Evolutionary conservation across 768 basidiomycete genomes (phyloP).

Genomic region (Leccinum truebloodii): DNA sequence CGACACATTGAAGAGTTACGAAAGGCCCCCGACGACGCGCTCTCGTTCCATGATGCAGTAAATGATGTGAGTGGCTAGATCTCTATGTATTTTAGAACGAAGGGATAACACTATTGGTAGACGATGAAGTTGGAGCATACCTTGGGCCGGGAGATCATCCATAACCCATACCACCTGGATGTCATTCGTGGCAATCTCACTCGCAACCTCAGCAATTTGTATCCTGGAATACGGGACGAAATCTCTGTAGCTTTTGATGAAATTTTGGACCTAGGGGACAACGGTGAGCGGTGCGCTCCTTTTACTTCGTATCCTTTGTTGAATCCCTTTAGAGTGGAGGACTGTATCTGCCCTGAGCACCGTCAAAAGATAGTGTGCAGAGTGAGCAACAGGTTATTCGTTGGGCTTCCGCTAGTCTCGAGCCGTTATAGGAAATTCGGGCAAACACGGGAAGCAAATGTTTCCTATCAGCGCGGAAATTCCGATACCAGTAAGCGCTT

Average conservation of each 20-base stretch:
- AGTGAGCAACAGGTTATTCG: neutral
- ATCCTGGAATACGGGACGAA: neutral
- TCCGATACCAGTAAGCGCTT: too few species aligned
- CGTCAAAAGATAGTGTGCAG: neutral
- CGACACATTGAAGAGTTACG: constrained; percentile 20
- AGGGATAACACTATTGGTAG: constrained; percentile 24
- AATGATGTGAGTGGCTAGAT: neutral
- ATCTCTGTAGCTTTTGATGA: too few species aligned
- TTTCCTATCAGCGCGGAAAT: too few species aligned
- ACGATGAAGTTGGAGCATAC: constrained; percentile 39
- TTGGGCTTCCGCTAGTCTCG: neutral
- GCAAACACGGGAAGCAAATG: too few species aligned
- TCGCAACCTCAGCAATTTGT: too few species aligned
- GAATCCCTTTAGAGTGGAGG: too few species aligned
- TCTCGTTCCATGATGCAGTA: constrained; percentile 37
- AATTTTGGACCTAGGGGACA: too few species aligned
- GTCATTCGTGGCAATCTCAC: constrained; percentile 8
- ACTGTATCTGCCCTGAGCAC: too few species aligned
- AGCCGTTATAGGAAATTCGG: too few species aligned
- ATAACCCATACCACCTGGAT: constrained; percentile 33
- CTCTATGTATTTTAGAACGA: neutral
- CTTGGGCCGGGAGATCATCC: constrained; percentile 34
- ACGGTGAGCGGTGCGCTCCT: too few species aligned
- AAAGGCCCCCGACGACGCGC: constrained; percentile 40
- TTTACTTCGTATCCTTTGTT: too few species aligned